phyloP scores from a whole-genome alignment of 371 early-diverging fungal species.

The Dichotomocladium elegans region DNA sequence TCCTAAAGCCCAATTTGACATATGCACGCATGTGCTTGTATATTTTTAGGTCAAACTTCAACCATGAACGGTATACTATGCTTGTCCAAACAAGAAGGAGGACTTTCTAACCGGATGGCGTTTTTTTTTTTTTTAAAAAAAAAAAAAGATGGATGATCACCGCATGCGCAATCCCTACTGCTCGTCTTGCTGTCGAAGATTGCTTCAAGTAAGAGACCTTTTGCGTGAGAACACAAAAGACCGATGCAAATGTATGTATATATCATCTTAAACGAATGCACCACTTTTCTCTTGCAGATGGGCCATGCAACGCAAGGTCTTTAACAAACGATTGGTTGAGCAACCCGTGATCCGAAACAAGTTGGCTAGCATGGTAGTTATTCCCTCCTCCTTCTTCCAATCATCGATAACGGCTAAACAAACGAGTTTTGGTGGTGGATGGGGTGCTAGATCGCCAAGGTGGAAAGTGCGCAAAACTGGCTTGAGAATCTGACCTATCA shows the following conservation, averaged over 20 bases:
- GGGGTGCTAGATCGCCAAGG: conserved; percentile 67
- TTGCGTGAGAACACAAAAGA: no score
- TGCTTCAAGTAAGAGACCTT: conserved; percentile 32
- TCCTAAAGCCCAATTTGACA: no score
- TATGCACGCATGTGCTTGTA: no score
- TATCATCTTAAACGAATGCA: no score
- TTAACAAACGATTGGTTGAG: conserved; percentile 70
- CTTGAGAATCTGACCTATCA: conserved; percentile 53
- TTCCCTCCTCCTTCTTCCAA: no score
- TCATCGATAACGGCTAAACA: no score
- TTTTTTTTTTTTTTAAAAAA: no score
- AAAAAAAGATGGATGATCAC: conserved; percentile 14
- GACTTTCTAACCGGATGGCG: no score
- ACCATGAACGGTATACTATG: conserved; percentile 9
- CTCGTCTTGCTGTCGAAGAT: conserved; percentile 22
- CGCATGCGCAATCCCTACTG: conserved; percentile 8
- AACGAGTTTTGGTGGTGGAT: no score
- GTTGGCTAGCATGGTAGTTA: conserved; percentile 63
- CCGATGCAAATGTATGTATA: no score
- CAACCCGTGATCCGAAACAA: conserved; percentile 67
- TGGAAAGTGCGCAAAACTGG: conserved; percentile 53
- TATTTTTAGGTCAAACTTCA: conserved; percentile 13
- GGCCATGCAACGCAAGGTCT: conserved; percentile 84
- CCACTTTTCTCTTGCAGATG: no score
- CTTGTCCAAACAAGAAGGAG: background rate